A percentile compares a stretch with the other conserved stretches of the same genome.
phyloP scores from a whole-genome alignment of 2,329 filamentous ascomycete genomes.

The Juglanconis oblonga region DNA sequence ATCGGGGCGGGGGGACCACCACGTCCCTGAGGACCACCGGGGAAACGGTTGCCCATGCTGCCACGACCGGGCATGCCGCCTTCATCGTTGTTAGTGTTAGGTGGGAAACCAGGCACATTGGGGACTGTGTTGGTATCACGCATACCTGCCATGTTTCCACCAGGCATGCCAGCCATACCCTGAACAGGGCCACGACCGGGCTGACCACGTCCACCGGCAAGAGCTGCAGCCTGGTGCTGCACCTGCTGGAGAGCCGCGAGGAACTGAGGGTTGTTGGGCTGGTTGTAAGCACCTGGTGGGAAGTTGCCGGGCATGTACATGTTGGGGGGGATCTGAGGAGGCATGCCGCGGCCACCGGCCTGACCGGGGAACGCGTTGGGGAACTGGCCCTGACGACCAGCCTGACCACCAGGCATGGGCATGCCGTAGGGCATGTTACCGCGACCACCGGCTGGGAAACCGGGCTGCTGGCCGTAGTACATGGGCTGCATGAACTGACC shows the following conservation, averaged over 20 bases:
- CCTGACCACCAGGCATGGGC: constrained; percentile 69
- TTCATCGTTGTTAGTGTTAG: constrained; percentile 46
- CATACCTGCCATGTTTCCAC: constrained; percentile 57
- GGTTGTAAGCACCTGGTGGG: constrained; percentile 73
- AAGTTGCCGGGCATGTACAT: constrained; percentile 83
- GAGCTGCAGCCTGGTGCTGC: constrained; percentile 52
- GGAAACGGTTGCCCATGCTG: constrained; percentile 38
- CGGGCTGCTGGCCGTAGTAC: constrained; percentile 83
- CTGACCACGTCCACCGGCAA: constrained; percentile 61
- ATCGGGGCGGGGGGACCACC: constrained; percentile 41
- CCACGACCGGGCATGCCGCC: constrained; percentile 31
- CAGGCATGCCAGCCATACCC: constrained; percentile 60
- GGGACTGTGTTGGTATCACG: constrained; percentile 36
- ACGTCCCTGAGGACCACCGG: constrained; percentile 42
- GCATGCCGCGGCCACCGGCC: constrained; percentile 72
- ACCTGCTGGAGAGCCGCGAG: constrained; percentile 81
- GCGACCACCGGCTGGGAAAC: constrained; percentile 60
- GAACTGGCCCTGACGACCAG: constrained; percentile 83
- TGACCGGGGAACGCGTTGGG: constrained; percentile 76
- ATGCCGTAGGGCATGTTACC: constrained; percentile 66
- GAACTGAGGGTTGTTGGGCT: constrained; percentile 76
- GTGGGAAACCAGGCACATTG: constrained; percentile 55
- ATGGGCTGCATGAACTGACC: constrained; percentile 87
- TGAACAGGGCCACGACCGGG: constrained; percentile 72
- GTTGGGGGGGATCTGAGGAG: constrained; percentile 80